Conservation (phyloP, 2,329 filamentous ascomycete species). For the Fusarium irregulare region DNA sequence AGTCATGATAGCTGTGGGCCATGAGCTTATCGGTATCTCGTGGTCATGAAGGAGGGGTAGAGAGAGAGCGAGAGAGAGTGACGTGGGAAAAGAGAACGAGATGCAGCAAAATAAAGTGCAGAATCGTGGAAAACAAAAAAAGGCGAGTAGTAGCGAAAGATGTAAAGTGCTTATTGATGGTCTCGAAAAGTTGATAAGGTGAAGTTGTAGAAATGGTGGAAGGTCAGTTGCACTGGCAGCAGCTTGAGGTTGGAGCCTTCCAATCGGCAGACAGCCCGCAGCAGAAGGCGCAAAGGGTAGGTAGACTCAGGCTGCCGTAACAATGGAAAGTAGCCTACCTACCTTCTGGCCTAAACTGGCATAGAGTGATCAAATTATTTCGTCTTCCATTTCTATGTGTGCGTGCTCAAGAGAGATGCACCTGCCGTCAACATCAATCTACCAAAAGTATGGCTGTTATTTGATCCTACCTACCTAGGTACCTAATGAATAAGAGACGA, state of each 20-base stretch:
- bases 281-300: too few species aligned
- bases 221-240: constrained; percentile 8
- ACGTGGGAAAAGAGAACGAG: neutral
- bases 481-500: neutral
- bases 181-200: constrained; percentile 16
- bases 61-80: neutral
- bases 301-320: neutral
- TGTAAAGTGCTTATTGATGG: constrained; percentile 37
- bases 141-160: constrained; percentile 1
- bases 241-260: neutral
- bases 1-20: constrained; percentile 38
- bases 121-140: neutral
- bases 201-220: constrained; percentile 33
- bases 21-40: constrained; percentile 36
- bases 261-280: neutral
- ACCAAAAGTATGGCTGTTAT: constrained; percentile 4
- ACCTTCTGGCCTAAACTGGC: neutral
- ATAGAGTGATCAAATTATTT: too few species aligned
- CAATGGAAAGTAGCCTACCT: neutral
- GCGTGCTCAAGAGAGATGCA: too few species aligned
- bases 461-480: neutral
- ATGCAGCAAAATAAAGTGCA: neutral
- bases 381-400: too few species aligned
- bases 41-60: constrained; percentile 35
- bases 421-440: too few species aligned